Evolutionary conservation across 1,284 basidiomycete genomes (phyloP).

Genomic region (Ceratobasidium sp.): DNA sequence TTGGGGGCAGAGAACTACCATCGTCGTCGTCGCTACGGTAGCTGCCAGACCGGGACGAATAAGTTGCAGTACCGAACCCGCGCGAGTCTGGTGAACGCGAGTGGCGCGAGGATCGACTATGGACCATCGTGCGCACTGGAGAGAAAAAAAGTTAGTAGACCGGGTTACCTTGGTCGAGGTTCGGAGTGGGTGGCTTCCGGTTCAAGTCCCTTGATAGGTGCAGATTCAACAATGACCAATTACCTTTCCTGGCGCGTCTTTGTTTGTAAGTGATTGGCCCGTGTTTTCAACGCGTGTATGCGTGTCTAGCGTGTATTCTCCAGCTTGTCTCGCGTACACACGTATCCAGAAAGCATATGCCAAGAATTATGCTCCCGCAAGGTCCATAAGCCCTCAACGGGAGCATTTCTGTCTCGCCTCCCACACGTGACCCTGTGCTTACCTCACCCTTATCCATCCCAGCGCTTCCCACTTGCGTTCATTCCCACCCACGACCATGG

Average conservation of each 20-base stretch:
- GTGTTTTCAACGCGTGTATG: not conserved
- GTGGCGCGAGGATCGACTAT: constrained; percentile 20
- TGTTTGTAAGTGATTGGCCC: not conserved
- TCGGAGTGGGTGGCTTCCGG: constrained; percentile 11
- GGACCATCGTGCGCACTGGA: constrained; percentile 22
- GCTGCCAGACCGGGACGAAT: constrained; percentile 23
- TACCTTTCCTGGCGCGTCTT: not conserved
- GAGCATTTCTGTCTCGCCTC: not conserved
- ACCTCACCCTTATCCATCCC: constrained; percentile 33
- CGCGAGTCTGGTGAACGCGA: constrained; percentile 29
- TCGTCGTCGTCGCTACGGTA: constrained; percentile 33
- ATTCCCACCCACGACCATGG: constrained; percentile 42
- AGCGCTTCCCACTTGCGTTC: constrained; percentile 15
- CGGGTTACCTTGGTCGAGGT: constrained; percentile 1
- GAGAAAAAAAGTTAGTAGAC: constrained; percentile 20
- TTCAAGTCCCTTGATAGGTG: not conserved
- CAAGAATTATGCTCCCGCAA: constrained; percentile 9
- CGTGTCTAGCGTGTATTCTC: constrained; percentile 19
- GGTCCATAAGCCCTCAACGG: constrained; percentile 1
- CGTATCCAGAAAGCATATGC: not conserved
- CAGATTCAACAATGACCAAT: constrained; percentile 35
- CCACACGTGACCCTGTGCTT: constrained; percentile 28
- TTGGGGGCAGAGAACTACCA: constrained; percentile 26
- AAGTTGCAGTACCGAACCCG: constrained; percentile 31
- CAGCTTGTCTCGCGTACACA: not conserved